A percentile compares a stretch with the other conserved stretches of the same genome.
phyloP scores from a whole-genome alignment of 148 eudicot genomes.

The Rhododendron williamsianum region DNA sequence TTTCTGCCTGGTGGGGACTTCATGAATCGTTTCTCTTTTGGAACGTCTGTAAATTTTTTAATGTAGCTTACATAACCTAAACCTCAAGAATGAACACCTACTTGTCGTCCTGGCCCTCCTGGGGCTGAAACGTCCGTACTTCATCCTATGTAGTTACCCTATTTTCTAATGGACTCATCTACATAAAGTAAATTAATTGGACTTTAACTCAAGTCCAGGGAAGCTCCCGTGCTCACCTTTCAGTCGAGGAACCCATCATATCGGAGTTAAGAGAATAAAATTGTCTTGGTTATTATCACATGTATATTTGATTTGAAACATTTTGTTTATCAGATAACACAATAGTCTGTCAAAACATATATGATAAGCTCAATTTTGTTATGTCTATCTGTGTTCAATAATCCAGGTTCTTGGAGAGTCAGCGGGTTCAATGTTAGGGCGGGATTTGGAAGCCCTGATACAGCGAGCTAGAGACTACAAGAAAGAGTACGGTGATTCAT shows the following conservation, averaged over 20 bases:
- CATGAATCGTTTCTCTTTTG: neutral
- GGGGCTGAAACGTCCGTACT: neutral
- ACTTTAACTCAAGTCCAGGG: neutral
- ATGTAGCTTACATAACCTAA: neutral
- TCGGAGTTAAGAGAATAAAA: neutral
- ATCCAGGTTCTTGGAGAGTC: slow-evolving; percentile 84
- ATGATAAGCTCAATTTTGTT: neutral
- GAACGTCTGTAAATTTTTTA: neutral
- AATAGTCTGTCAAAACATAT: neutral
- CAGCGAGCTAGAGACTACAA: slow-evolving; percentile 73
- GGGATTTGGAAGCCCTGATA: slow-evolving; percentile 78
- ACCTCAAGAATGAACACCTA: neutral
- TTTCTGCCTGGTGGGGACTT: neutral
- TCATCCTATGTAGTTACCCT: neutral
- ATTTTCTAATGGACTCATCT: neutral
- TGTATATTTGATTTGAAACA: neutral
- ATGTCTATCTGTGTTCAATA: neutral
- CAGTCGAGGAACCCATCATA: neutral
- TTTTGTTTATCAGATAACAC: neutral
- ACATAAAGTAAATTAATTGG: neutral
- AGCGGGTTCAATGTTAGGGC: slow-evolving; percentile 91
- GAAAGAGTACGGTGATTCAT: slow-evolving; percentile 90
- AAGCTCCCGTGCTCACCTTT: too few species aligned
- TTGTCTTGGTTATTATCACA: too few species aligned
- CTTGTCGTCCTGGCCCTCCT: neutral